Percentiles rank a stretch among this genome's conserved stretches.
phyloP scores from a whole-genome alignment of 2,329 filamentous ascomycete species.

The Fusarium sp. region DNA sequence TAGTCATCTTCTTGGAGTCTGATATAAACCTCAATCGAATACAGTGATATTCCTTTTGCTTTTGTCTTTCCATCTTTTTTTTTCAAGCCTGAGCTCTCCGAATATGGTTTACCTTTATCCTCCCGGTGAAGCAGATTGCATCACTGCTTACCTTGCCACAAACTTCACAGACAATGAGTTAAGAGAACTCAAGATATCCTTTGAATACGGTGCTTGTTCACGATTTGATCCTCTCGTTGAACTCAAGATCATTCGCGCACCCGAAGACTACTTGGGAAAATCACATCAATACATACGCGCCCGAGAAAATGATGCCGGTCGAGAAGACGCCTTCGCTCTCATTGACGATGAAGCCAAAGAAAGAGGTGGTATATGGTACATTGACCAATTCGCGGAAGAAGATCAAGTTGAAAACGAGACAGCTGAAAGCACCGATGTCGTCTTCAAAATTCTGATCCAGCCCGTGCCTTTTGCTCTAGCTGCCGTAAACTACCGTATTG shows the following conservation, averaged over 20 bases:
- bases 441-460: slow-evolving; percentile 3
- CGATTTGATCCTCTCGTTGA: background rate
- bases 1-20: background rate
- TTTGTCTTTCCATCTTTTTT: background rate
- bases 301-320: slow-evolving; percentile 3
- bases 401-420: background rate
- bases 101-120: slow-evolving; percentile 2
- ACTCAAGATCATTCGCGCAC: background rate
- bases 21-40: background rate
- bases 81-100: fast-evolving
- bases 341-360: slow-evolving; percentile 9
- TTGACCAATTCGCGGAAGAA: background rate
- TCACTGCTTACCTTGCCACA: slow-evolving; percentile 7
- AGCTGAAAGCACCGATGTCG: slow-evolving; percentile 7
- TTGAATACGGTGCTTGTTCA: slow-evolving; percentile 7
- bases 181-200: background rate
- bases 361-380: slow-evolving; percentile 7
- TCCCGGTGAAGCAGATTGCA: background rate
- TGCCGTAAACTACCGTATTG: background rate
- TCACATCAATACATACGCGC: slow-evolving; percentile 4
- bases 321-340: background rate
- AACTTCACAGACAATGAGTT: background rate
- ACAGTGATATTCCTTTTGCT: background rate
- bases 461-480: background rate
- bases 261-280: background rate